phyloP scores from a whole-genome alignment of 2,329 filamentous ascomycete species.

The Ophiostoma ips region DNA sequence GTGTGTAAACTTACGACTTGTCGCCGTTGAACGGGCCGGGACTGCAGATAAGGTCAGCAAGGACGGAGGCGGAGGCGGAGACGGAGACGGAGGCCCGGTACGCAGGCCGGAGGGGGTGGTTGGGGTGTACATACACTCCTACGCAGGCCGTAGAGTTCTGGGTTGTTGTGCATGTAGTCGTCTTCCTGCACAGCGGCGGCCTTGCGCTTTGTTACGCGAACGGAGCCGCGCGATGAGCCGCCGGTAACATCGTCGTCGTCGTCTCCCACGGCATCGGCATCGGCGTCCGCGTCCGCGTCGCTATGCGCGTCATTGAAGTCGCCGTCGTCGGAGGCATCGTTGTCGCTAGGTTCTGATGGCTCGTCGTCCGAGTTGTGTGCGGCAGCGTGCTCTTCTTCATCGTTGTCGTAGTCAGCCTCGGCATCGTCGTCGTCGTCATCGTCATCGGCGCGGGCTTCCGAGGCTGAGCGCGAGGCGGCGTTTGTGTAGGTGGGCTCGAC shows the following conservation, averaged over 20 bases:
- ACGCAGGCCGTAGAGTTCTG: constrained; percentile 84
- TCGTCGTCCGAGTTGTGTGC: constrained; percentile 26
- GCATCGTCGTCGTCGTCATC: constrained; percentile 22
- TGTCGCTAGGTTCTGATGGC: constrained; percentile 32
- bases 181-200: constrained; percentile 50
- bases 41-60: constrained; percentile 29
- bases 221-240: constrained; percentile 53
- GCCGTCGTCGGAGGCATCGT: constrained; percentile 49
- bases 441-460: constrained; percentile 11
- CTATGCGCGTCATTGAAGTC: constrained; percentile 48
- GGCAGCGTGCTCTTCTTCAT: constrained; percentile 20
- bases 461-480: constrained; percentile 24
- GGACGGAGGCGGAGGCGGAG: no score
- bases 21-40: constrained; percentile 42
- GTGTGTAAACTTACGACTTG: constrained; percentile 34
- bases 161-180: constrained; percentile 78
- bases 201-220: constrained; percentile 61
- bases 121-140: constrained; percentile 65
- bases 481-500: constrained; percentile 38
- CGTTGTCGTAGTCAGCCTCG: constrained; percentile 44
- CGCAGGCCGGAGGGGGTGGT: constrained; percentile 8
- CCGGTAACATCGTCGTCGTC: constrained; percentile 43
- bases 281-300: constrained; percentile 39
- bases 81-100: background rate
- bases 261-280: constrained; percentile 56